Evolutionary conservation across 768 basidiomycete species (phyloP).

Genomic region (Cyclocybe cylindracea): DNA sequence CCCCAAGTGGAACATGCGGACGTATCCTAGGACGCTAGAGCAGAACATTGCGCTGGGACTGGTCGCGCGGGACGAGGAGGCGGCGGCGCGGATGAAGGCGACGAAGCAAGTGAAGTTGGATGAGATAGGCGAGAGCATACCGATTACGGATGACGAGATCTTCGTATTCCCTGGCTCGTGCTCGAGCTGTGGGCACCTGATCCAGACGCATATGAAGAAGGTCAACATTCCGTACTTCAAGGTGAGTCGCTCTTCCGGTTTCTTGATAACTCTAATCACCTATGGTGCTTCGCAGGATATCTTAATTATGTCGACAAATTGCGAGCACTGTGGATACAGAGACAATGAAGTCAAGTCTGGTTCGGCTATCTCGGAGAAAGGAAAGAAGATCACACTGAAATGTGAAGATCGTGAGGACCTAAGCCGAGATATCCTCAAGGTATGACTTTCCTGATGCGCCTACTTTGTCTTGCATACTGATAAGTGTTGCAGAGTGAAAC

Average conservation of each 20-base stretch:
- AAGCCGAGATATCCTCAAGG: constrained; percentile 92
- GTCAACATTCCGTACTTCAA: constrained; percentile 98
- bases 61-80: constrained; percentile 47
- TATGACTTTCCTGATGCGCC: constrained; percentile 27
- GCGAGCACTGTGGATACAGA: constrained; percentile 91
- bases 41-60: constrained; percentile 85
- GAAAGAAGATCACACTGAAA: constrained; percentile 84
- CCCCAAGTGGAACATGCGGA: constrained; percentile 88
- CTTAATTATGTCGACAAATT: constrained; percentile 98
- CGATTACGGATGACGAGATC: constrained; percentile 65
- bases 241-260: constrained; percentile 38
- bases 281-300: constrained; percentile 63
- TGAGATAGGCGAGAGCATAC: constrained; percentile 12
- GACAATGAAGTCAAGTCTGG: constrained; percentile 99
- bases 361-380: constrained; percentile 82
- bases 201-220: constrained; percentile 94
- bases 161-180: constrained; percentile 87
- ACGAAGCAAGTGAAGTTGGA: constrained; percentile 9
- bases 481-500: constrained; percentile 77
- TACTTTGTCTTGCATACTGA: not conserved
- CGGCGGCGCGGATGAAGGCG: constrained; percentile 1
- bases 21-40: constrained; percentile 74
- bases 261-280: not conserved
- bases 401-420: constrained; percentile 94
- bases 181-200: constrained; percentile 80